Conservation (phyloP, 2,329 filamentous ascomycete species). For the Talaromyces sp. region DNA sequence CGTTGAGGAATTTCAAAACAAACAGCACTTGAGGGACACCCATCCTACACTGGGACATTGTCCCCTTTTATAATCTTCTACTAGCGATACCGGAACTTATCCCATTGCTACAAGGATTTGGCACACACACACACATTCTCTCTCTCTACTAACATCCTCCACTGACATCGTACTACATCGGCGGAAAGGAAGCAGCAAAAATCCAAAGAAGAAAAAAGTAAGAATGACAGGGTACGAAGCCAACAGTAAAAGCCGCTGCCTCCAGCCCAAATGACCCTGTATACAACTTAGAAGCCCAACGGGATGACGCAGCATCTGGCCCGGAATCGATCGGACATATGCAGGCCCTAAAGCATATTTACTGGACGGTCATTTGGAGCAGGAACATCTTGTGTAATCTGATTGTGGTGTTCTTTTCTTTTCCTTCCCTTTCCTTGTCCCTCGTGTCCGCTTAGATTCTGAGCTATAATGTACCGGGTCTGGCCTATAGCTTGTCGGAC, state of each 20-base stretch:
- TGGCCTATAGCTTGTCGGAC: not conserved
- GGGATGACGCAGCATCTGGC: conserved; percentile 7
- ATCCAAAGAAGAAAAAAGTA: not conserved
- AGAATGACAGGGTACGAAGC: too few relatives aligned
- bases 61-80: not conserved
- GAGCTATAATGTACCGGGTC: not conserved
- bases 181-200: not conserved
- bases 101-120: not conserved
- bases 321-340: conserved; percentile 12
- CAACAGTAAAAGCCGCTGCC: too few relatives aligned
- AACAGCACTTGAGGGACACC: too few relatives aligned
- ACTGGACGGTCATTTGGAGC: not conserved
- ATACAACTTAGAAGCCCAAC: conserved; percentile 1
- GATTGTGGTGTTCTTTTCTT: not conserved
- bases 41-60: not conserved
- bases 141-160: not conserved
- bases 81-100: not conserved
- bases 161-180: conserved; percentile 1
- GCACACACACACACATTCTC: not conserved
- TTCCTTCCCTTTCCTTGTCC: not conserved
- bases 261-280: not conserved
- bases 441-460: not conserved
- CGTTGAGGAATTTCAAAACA: not conserved
- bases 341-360: conserved; percentile 3
- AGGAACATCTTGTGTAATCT: not conserved